phyloP scores from a whole-genome alignment of 768 basidiomycete species.

The Antrodiella citrinella region DNA sequence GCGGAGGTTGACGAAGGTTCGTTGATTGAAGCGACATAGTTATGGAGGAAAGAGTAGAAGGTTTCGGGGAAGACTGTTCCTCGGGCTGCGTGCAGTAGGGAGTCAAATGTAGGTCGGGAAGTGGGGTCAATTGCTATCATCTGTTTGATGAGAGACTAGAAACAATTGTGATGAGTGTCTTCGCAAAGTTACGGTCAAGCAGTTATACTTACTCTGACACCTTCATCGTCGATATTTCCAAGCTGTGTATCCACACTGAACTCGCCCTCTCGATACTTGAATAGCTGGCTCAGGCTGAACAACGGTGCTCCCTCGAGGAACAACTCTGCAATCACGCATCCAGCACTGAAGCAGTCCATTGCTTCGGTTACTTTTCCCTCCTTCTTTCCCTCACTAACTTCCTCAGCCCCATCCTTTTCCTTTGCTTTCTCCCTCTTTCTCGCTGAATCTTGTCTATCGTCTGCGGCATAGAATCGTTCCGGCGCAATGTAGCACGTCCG shows the following conservation, averaged over 20 bases:
- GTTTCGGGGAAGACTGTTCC: constrained; percentile 82
- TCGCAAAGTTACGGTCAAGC: background rate
- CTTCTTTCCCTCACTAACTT: constrained; percentile 50
- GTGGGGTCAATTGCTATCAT: constrained; percentile 84
- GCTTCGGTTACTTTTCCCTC: constrained; percentile 85
- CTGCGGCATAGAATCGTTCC: constrained; percentile 84
- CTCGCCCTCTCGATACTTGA: constrained; percentile 88
- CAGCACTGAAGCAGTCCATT: constrained; percentile 96
- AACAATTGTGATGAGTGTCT: constrained; percentile 4
- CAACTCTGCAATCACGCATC: constrained; percentile 92
- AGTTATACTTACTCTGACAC: constrained; percentile 59
- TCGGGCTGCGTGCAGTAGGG: constrained; percentile 63
- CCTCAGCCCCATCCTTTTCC: constrained; percentile 50
- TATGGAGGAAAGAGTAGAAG: constrained; percentile 93
- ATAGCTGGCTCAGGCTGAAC: constrained; percentile 91
- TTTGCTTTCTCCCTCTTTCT: constrained; percentile 16
- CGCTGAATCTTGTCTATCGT: constrained; percentile 36
- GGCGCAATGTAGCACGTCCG: constrained; percentile 96
- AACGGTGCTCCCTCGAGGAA: constrained; percentile 91
- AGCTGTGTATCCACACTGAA: constrained; percentile 68
- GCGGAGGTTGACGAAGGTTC: constrained; percentile 48
- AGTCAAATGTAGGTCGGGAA: constrained; percentile 75
- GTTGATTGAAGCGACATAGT: constrained; percentile 76
- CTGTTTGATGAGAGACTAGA: constrained; percentile 72
- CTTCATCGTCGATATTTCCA: constrained; percentile 67